Base-by-base conservation (phyloP, 495 filamentous ascomycete species). In the Bacidia gigantensis region DNA sequence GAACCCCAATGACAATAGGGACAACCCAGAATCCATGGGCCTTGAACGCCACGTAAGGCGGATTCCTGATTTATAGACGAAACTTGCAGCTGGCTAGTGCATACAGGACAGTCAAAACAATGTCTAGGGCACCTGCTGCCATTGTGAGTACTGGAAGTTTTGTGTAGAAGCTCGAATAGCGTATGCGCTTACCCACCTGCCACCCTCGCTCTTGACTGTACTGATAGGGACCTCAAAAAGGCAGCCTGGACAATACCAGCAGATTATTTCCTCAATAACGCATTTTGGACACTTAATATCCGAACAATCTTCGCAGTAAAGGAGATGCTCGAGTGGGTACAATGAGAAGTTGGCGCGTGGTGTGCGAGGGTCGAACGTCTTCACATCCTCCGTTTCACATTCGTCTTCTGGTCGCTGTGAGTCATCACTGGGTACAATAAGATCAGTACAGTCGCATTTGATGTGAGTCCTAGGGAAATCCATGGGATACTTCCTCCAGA, bases 281-380 rank as follows among this genome's bases (percentile, higher is more conserved):
- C 92, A 98, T 64, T 88, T 75, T 5, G 88, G 86, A 61, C 92
- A 98, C 56, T 89, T 83, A 50, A 98, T 90, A 67, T 94, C 82
- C 57, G 92, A 87, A 64, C 92, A 98, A 64, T 96, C 93, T 61
- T 94, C 88, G 68, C 92, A 98, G 67, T 89, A 97, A 11, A 95
- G 74, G 7, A 98, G 78, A 60, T 92, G 85, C 60, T 97, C 89
- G n/a, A 95, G 78, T 0, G 90, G 89, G 65, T 88, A 95, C 29
- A 98, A 73, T 39, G 86, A 86, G 70, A 84, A 95, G 63, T 86
- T 90, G 29, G 90, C 82, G 3, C 93, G 79, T 1, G 85, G 78
- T 26, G 82, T 80, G 39, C 83, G 77, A 0, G 93, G 89, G 60
- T 98, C 83, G 62, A 98, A 96, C 11, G 86, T 83, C 55, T 73